Evolutionary conservation across 2,329 filamentous ascomycete species (phyloP).

Genomic region (Aspergillus piperis): DNA sequence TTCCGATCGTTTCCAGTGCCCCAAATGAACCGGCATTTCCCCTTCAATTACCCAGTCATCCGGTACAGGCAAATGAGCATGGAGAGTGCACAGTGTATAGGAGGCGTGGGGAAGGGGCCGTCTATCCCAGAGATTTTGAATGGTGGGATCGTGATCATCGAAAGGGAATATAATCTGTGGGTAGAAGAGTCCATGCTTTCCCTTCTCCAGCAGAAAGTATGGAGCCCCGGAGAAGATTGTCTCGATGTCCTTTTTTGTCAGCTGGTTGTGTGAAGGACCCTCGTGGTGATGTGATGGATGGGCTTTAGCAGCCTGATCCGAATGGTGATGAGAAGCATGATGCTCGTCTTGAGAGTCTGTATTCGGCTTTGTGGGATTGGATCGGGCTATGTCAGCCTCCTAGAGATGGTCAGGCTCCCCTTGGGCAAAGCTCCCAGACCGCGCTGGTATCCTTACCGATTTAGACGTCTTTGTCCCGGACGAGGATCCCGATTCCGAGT

Average conservation of each 20-base stretch:
- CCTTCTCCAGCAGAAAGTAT: constrained; percentile 48
- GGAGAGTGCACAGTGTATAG: constrained; percentile 45
- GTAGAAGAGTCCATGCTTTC: constrained; percentile 41
- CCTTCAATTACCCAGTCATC: constrained; percentile 36
- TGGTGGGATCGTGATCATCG: constrained; percentile 41
- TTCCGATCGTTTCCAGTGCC: constrained; percentile 26
- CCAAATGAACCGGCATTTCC: constrained; percentile 27
- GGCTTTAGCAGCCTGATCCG: neutral
- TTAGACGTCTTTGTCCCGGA: neutral
- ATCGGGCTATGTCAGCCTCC: neutral
- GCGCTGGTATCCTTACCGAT: neutral
- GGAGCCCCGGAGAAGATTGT: constrained; percentile 46
- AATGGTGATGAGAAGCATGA: neutral
- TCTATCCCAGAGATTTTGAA: constrained; percentile 45
- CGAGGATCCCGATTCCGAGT: neutral
- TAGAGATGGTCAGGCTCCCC: neutral
- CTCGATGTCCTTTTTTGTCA: constrained; percentile 43
- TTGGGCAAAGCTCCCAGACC: neutral
- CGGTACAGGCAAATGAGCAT: constrained; percentile 48
- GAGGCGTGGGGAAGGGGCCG: constrained; percentile 43
- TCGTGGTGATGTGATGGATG: neutral
- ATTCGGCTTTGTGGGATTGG: neutral
- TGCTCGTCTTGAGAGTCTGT: neutral
- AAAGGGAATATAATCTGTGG: constrained; percentile 49
- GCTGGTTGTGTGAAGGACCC: constrained; percentile 4